Base-by-base conservation (phyloP, 345 rosid species). In the Eucalyptus marginata region DNA sequence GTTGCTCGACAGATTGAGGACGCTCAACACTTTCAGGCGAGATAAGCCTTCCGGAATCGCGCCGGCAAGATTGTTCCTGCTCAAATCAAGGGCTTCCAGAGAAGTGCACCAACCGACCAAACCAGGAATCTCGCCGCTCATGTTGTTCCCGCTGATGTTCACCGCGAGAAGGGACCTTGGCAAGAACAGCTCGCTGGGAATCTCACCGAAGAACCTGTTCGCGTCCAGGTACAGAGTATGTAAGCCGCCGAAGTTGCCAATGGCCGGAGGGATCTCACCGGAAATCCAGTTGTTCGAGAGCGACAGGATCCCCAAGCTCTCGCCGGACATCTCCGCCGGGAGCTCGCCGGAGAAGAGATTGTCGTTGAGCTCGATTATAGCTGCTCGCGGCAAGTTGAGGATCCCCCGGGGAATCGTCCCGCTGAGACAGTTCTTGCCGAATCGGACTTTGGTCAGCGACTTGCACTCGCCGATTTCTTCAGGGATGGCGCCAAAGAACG, bases 331-430 rank as follows among this genome's bases (percentile, higher is more conserved):
- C 87, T 86, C 90, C 5, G 71, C 40, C 9, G 99, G 99, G 17
- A 97, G 94, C 64, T 95, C 96, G 6, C 99, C 99, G 29, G 99
- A 93, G 87, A 97, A 93, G 88, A 89, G 90, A 80, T 97, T 97
- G 49, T 95, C 95, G 43, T 88, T 88, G 13, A 96, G 87, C 91
- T 97, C 99, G 22, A 95, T 71, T 43, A 95, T 87, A 13, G 87
- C 90, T 22, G 91, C 88, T 46, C n/a, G 4, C 1, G 99, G 99
- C 59, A 96, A 44, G 54, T 87, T 94, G 88, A 97, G 96, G 12
- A 97, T 80, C 3, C 99, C 99, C 12, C 93, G 90, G 27, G 99
- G 99, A 71, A 97, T 90, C 22, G 92, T 90, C 5, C 97, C 99
- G 22, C 91, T 91, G 46, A 97, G 94, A 13, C 88, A 88, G 90